phyloP scores from a whole-genome alignment of 768 basidiomycete species.

The Podaxis sp. region DNA sequence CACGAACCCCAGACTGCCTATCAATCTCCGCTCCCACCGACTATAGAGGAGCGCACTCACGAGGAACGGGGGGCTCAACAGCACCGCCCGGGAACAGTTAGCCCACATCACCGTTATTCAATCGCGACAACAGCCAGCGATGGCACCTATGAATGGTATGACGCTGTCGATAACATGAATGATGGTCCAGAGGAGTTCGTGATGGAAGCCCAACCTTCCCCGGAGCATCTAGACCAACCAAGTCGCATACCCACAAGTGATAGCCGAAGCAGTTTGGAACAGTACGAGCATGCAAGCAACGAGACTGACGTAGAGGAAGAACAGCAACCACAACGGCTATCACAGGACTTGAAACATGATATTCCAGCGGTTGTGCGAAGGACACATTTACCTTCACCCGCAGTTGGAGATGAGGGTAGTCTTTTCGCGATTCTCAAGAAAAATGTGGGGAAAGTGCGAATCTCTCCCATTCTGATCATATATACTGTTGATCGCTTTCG shows the following conservation, averaged over 20 bases:
- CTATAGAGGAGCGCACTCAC: constrained; percentile 2
- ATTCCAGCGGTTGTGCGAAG: constrained; percentile 43
- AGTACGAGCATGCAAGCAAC: constrained; percentile 47
- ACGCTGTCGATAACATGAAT: constrained; percentile 68
- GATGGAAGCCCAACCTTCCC: constrained; percentile 44
- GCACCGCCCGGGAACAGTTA: background rate
- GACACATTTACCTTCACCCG: constrained; percentile 57
- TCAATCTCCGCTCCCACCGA: constrained; percentile 18
- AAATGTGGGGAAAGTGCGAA: constrained; percentile 78
- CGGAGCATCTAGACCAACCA: constrained; percentile 39
- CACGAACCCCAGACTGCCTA: constrained; percentile 7
- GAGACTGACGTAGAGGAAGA: constrained; percentile 52
- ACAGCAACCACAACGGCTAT: constrained; percentile 9
- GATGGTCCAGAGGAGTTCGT: constrained; percentile 74
- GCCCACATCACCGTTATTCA: constrained; percentile 42
- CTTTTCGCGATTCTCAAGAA: constrained; percentile 82
- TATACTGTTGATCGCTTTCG: background rate
- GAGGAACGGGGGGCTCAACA: constrained; percentile 21
- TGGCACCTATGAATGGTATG: constrained; percentile 70
- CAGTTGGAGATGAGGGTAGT: constrained; percentile 76
- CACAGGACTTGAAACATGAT: constrained; percentile 18
- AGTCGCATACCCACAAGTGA: constrained; percentile 40
- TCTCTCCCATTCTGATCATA: constrained; percentile 2
- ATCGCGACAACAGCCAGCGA: constrained; percentile 50
- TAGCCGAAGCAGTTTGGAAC: constrained; percentile 37